Evolutionary conservation across 805 yeast species (phyloP).

Genomic region (Wickerhamomyces hampshirensis): DNA sequence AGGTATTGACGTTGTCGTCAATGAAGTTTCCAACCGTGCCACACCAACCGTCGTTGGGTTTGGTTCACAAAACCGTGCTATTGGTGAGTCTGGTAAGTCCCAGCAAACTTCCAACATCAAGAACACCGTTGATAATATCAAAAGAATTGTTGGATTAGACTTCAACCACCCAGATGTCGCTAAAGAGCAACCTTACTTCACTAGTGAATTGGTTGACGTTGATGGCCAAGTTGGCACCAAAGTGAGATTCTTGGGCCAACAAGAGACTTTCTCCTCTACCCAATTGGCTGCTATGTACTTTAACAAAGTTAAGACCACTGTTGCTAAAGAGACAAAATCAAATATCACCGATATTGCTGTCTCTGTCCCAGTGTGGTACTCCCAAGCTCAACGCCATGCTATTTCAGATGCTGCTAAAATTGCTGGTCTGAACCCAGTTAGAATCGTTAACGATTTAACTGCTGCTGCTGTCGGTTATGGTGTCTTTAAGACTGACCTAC

Average conservation of each 20-base stretch:
- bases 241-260: conserved; percentile 79
- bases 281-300: conserved; percentile 95
- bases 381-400: conserved; percentile 95
- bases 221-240: conserved; percentile 79
- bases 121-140: conserved; percentile 92
- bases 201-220: conserved; percentile 65
- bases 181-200: conserved; percentile 68
- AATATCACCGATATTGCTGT: conserved; percentile 83
- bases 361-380: conserved; percentile 96
- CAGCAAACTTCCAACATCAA: conserved; percentile 95
- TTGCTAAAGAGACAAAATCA: conserved; percentile 72
- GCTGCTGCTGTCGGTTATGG: conserved; percentile 99
- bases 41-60: conserved; percentile 93
- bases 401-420: conserved; percentile 91
- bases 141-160: conserved; percentile 84
- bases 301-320: conserved; percentile 79
- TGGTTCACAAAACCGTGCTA: conserved; percentile 80
- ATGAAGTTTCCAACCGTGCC: conserved; percentile 96
- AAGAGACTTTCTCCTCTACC: conserved; percentile 73
- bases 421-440: conserved; percentile 97
- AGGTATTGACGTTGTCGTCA: conserved; percentile 97
- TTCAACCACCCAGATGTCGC: conserved; percentile 71
- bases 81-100: conserved; percentile 94
- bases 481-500: conserved; percentile 94
- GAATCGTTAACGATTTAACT: conserved; percentile 94